Evolutionary conservation across 31 red algal species (phyloP).

Genomic region (Odonthalia washingtoniensis): DNA sequence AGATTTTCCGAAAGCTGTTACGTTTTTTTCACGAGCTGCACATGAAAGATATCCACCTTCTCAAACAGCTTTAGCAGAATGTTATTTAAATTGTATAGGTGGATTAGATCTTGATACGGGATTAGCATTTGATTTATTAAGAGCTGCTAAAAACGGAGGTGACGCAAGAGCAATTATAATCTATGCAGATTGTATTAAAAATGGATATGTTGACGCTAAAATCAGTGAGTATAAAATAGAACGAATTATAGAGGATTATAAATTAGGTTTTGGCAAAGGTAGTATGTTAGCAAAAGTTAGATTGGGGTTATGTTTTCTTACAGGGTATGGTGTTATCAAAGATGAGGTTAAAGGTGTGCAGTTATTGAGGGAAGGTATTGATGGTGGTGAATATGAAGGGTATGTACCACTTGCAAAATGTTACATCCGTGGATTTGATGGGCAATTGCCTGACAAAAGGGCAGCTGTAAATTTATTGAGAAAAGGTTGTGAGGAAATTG

Average conservation of each 20-base stretch:
- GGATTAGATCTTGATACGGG: conserved; percentile 5
- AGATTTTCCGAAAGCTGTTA: conserved; percentile 25
- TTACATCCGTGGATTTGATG: conserved; percentile 17
- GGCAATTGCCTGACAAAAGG: not conserved
- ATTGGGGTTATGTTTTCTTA: conserved; percentile 24
- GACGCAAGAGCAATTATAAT: conserved; percentile 25
- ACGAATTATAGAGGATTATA: conserved; percentile 25
- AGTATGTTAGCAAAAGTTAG: conserved; percentile 5
- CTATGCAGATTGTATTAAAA: conserved; percentile 40
- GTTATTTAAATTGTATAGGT: conserved; percentile 24
- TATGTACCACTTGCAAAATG: conserved; percentile 29
- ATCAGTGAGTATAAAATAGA: conserved; percentile 12
- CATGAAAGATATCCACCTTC: not conserved
- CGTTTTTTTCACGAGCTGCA: conserved; percentile 40
- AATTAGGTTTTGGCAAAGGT: conserved; percentile 4
- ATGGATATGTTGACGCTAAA: conserved; percentile 32
- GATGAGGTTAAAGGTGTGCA: conserved; percentile 34
- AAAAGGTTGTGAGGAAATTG: too few species aligned
- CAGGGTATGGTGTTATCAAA: conserved; percentile 22
- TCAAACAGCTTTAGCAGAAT: conserved; percentile 36
- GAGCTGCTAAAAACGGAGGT: conserved; percentile 13
- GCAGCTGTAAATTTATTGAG: conserved; percentile 4
- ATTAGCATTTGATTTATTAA: conserved; percentile 32
- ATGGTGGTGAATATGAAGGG: not conserved
- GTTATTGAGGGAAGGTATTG: conserved; percentile 22